These are phyloP conservation scores for Picea engelmannii DNA, from an alignment of 83 land plant genomes.

Conservation along the genomic window DNA sequence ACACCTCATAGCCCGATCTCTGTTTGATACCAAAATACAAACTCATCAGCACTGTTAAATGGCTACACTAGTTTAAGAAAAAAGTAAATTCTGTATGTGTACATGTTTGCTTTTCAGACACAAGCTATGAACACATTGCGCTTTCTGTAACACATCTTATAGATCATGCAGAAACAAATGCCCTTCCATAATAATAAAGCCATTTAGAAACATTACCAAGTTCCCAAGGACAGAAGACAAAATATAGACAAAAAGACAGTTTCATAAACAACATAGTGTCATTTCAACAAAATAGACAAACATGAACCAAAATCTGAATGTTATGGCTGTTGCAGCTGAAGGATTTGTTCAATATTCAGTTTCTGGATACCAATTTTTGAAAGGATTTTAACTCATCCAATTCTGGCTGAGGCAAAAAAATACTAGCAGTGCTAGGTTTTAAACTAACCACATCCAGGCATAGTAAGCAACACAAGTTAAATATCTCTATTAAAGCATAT, in stretches of 20 bases:
- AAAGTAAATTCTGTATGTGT: too few species aligned
- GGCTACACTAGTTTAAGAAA: background rate
- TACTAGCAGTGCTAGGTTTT: background rate
- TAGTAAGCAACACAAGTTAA: background rate
- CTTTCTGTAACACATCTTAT: background rate
- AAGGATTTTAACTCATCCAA: background rate
- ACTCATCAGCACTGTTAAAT: background rate
- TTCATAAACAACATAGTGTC: background rate
- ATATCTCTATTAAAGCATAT: background rate
- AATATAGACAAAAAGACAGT: background rate
- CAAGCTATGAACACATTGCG: background rate
- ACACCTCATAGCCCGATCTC: constrained; percentile 91
- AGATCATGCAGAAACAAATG: background rate
- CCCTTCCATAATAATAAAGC: background rate
- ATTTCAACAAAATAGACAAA: background rate
- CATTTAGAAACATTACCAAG: background rate
- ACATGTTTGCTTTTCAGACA: background rate
- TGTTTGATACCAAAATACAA: constrained; percentile 24
- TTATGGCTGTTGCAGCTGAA: background rate
- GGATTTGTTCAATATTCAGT: background rate
- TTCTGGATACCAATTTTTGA: background rate
- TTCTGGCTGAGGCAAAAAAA: background rate
- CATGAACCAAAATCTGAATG: background rate
- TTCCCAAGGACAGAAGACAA: background rate
- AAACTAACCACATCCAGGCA: background rate